These are phyloP conservation scores for Dioscorea zingiberensis DNA, from an alignment of 106 monocot genomes.

Conservation along the genomic window DNA sequence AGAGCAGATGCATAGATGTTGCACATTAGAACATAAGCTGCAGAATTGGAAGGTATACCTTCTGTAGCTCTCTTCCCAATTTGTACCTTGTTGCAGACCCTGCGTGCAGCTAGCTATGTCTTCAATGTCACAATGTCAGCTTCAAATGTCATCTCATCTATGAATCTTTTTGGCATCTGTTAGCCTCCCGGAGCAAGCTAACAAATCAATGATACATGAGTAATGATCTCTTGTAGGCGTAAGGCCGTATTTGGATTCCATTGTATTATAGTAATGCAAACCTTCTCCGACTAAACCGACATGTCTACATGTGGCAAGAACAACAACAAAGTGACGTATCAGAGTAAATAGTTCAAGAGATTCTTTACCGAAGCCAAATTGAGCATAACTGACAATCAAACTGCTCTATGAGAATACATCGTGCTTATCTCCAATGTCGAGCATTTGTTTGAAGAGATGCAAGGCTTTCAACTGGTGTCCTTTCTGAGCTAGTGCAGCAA, in stretches of 20 bases:
- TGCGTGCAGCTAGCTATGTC: conserved; percentile 47
- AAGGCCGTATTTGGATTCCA: conserved; percentile 40
- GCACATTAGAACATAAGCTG: conserved; percentile 50
- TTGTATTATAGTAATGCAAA: conserved; percentile 32
- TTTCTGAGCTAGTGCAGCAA: conserved; percentile 45
- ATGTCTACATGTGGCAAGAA: conserved; percentile 59
- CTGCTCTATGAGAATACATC: conserved; percentile 75
- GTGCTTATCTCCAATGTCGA: conserved; percentile 17
- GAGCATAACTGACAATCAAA: conserved; percentile 72
- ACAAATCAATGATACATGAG: conserved; percentile 63
- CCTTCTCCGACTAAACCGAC: conserved; percentile 60
- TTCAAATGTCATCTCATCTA: conserved; percentile 43
- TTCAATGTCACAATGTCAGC: conserved; percentile 71
- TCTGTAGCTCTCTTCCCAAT: conserved; percentile 61
- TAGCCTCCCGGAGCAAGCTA: conserved; percentile 50
- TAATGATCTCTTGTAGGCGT: conserved; percentile 61
- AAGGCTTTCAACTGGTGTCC: conserved; percentile 37
- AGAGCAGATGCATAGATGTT: conserved; percentile 51
- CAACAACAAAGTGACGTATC: conserved; percentile 48
- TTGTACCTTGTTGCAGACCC: conserved; percentile 36
- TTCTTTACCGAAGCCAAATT: conserved; percentile 48
- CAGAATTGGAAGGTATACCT: conserved; percentile 39
- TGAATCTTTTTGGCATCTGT: conserved; percentile 47
- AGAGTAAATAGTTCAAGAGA: conserved; percentile 43
- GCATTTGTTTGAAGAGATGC: conserved; percentile 45